Percentiles rank a stretch among this genome's conserved stretches.
phyloP scores from a whole-genome alignment of 1,284 basidiomycete species.

The Volvariella volvacea region DNA sequence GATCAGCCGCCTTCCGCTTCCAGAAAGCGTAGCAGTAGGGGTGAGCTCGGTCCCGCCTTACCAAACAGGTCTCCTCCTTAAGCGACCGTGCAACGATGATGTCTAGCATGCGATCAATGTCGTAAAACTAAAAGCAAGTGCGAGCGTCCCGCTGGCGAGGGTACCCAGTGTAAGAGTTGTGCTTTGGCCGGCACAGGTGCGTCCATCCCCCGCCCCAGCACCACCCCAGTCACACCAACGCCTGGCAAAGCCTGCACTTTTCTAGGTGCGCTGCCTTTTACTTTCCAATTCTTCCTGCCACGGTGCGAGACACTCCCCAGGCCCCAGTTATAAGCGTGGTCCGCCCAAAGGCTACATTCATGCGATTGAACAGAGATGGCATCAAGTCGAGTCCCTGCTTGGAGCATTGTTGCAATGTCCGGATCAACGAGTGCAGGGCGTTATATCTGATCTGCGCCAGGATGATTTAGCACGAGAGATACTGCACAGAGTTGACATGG shows the following conservation, averaged over 20 bases:
- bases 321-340: constrained; percentile 78
- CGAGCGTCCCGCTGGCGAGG: constrained; percentile 50
- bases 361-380: constrained; percentile 84
- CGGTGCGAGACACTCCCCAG: constrained; percentile 24
- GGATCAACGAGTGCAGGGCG: constrained; percentile 60
- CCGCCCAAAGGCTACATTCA: constrained; percentile 88
- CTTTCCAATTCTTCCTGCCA: constrained; percentile 3
- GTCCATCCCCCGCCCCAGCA: constrained; percentile 11
- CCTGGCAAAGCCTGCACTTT: constrained; percentile 66
- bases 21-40: constrained; percentile 66
- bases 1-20: constrained; percentile 18
- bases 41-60: constrained; percentile 23
- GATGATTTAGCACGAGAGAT: constrained; percentile 71
- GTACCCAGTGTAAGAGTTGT: constrained; percentile 64
- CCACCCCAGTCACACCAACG: constrained; percentile 7
- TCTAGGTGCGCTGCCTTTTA: constrained; percentile 43
- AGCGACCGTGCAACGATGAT: constrained; percentile 4
- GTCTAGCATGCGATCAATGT: constrained; percentile 74
- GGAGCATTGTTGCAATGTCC: constrained; percentile 71
- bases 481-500: constrained; percentile 62
- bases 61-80: neutral
- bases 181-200: constrained; percentile 52
- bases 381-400: constrained; percentile 81
- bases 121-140: constrained; percentile 85
- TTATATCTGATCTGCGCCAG: constrained; percentile 62